Evolutionary conservation across 106 monocot genomes (phyloP), one percentile per base, ranked within the genome.

Genomic region (Dactylorhiza incarnata): DNA sequence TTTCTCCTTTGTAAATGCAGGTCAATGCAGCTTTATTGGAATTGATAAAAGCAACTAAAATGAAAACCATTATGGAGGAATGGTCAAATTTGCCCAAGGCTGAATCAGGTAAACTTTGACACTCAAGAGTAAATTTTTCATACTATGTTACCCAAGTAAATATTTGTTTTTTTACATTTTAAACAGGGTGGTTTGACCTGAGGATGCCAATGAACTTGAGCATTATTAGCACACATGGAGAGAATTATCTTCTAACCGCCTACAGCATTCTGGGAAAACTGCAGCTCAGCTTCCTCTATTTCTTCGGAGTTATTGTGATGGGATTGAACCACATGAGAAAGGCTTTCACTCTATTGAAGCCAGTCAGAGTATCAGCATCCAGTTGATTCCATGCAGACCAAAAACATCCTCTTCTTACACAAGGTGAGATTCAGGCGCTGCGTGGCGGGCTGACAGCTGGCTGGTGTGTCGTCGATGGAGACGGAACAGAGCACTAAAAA

Each of bases 41-140:
- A 49, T 81, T 97, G 84, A 91, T 97, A 70, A 89, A 78, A 55
- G 91, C 93, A 49, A 79, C 96, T 46, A 89, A 86, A 78, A 82
- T 84, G 79, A 84, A 81, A 20, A 24, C 74, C 45, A 81, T 58
- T 13, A 69, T 6, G 12, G 74, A 81, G 9, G 84, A 85, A 9
- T 96, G 95, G 89, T 85, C 93, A 74, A 76, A 55, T 52, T 49
- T 85, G 73, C 80, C 68, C 48, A 73, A 80, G 45, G 71, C 67
- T 46, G 75, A 76, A 87, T 78, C 84, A 62, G 93, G 91, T 93
- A 69, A 82, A 84, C 22, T 73, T 46, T 68, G 11, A 12, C 6
- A 12, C 17, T 74, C 5, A 17, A 76, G 16, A 13, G 44, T n/a
- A 17, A 25, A 63, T 63, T 9, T 26, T 9, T 25, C 29, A 29